Base-by-base conservation (phyloP, 2,329 filamentous ascomycete species). In the Alternaria conjuncta region DNA sequence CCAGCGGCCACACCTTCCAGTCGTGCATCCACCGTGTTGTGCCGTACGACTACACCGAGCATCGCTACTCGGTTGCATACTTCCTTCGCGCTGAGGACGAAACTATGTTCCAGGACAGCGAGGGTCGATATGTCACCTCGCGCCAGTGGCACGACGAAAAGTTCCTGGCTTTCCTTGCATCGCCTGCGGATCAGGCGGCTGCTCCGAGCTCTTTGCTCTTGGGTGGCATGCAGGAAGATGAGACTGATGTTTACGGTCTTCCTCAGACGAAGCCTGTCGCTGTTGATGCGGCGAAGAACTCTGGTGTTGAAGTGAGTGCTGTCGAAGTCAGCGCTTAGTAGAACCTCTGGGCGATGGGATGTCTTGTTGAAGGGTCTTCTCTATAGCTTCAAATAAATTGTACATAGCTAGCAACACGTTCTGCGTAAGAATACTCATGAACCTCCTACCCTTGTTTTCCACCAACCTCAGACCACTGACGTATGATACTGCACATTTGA, bases 11-110 rank as follows among this genome's bases (percentile, higher is more conserved):
- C 76, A 85, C 81, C 61, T 82, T 88, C 78, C 83, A 86, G 76
- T 86, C 84, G 41, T 86, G 85, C 80, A 86, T 88, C 74, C 86
- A 88, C 80, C 81, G 85, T 61, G 86, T 88, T 26, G 84, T 88
- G 20, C 86, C 86, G 0, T 83, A 84, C 64, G 75, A 86, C 76
- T 80, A 82, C 21, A 70, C 74, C 44, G 84, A 87, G 84, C 84
- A 87, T 78, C 84, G 86, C 60, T 88, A 87, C 82, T 86, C 84
- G 10, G 86, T 88, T 65, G 86, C 86, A 13, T 88, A 88, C 76
- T 88, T 88, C 80, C 80, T 88, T 55, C 82, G 86, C 36, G 84
- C 86, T 56, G 85, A 87, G 80, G 82, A 87, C 74, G 84, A 85
- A 70, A 84, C 84, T 71, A 83, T 85, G 81, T 87, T 88, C 74